These are phyloP conservation scores for Cyamopsis tetragonoloba DNA, from an alignment of 306 rosid genomes.

Conservation along the genomic window DNA sequence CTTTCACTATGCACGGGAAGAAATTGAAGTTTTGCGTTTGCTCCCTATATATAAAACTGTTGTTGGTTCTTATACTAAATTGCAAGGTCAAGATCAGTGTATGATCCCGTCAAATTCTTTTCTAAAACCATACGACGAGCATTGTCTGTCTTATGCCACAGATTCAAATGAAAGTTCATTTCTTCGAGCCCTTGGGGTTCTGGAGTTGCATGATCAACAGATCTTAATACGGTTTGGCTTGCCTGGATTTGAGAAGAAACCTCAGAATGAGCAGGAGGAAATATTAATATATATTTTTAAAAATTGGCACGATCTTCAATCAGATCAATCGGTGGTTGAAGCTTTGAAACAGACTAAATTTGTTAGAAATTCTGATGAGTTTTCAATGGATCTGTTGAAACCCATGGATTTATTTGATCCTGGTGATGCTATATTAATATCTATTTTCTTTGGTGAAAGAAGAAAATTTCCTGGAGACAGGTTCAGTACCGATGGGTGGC, in stretches of 20 bases:
- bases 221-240: slow-evolving; percentile 82
- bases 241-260: slow-evolving; percentile 73
- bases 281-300: slow-evolving; percentile 63
- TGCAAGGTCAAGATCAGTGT: slow-evolving; percentile 70
- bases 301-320: slow-evolving; percentile 92
- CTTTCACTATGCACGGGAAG: slow-evolving; percentile 54
- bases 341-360: slow-evolving; percentile 75
- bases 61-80: slow-evolving; percentile 73
- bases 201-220: slow-evolving; percentile 77
- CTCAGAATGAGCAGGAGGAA: slow-evolving; percentile 72
- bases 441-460: slow-evolving; percentile 89
- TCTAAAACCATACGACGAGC: slow-evolving; percentile 74
- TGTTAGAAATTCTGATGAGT: slow-evolving; percentile 87
- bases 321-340: slow-evolving; percentile 59
- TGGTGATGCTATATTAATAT: slow-evolving; percentile 71
- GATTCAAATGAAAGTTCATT: slow-evolving; percentile 69
- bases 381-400: slow-evolving; percentile 63
- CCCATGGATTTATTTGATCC: slow-evolving; percentile 89
- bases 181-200: slow-evolving; percentile 77
- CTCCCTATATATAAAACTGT: slow-evolving; percentile 91
- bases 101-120: slow-evolving; percentile 81
- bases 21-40: slow-evolving; percentile 70
- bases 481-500: slow-evolving; percentile 84
- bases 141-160: slow-evolving; percentile 67
- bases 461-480: slow-evolving; percentile 94